Evolutionary conservation across 176 grass and related monocot species (phyloP), one percentile per base, ranked within the genome.

Genomic region (Phragmites australis): DNA sequence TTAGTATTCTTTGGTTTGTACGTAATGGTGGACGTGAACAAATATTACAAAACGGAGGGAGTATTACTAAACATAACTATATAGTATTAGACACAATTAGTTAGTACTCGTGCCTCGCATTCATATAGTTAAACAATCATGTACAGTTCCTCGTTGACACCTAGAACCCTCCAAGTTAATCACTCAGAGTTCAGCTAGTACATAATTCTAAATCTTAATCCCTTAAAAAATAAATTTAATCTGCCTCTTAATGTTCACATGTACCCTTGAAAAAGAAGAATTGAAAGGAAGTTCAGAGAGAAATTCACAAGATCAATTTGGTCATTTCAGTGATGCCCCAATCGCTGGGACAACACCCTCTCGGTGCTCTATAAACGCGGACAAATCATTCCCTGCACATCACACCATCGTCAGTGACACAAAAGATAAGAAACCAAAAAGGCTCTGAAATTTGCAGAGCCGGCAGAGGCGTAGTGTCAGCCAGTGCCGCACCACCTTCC

Each of bases 401-500:
- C 76, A 27, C 30, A 48, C 8, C 53, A 43, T 30, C 53, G 32
- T 30, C 48, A 31, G 70, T 45, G 15, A 11, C 65, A 6, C 42
- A 13, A 46, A 31, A 29, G 27, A 18, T 8, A 21, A 72, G 57
- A 3, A 18, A 25, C 18, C 10, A 40, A 43, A 76, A 64, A 53
- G 52, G 29, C 70, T 7, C 56, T 10, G n/a, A 25, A 73, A 56
- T 39, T 68, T 63, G 10, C 53, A 47, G 62, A 45, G 54, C 48
- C 74, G 74, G 66, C 41, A 6, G 74, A 82, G 75, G 59, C 11
- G n/a, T n/a, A 65, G 74, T 22, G 76, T 53, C 77, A 68, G 57
- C 39, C 57, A 31, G 42, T 76, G 55, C 6, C 48, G 13, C 85
- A 32, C 73, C 43, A 65, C 11, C 22, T 32, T 52, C 65, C 25